A percentile compares a stretch with the other conserved stretches of the same genome.
These are phyloP conservation scores for Neoboletus magnificus DNA, from an alignment of 768 basidiomycete species.

Conservation along the genomic window DNA sequence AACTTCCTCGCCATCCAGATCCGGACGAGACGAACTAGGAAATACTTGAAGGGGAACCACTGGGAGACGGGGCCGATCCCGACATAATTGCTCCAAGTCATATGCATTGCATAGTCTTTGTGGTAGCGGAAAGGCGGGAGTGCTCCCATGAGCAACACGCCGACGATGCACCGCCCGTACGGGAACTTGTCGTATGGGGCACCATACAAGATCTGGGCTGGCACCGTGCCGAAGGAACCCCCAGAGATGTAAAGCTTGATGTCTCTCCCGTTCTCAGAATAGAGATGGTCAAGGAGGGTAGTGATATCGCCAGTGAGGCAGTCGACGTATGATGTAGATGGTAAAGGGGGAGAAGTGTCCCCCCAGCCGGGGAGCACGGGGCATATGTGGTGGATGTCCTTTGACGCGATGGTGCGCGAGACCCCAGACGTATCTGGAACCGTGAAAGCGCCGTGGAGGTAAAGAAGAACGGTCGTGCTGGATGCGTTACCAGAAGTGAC, in stretches of 20 bases:
- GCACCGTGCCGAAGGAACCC: conserved; percentile 51
- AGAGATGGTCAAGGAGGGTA: conserved; percentile 47
- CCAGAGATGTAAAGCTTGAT: conserved; percentile 51
- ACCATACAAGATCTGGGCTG: conserved; percentile 56
- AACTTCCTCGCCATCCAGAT: conserved; percentile 35
- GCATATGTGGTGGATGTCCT: conserved; percentile 43
- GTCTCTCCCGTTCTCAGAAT: conserved; percentile 36
- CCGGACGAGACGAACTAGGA: conserved; percentile 34
- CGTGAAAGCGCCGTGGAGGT: conserved; percentile 54
- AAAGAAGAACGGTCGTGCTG: conserved; percentile 48
- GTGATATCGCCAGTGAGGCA: conserved; percentile 44
- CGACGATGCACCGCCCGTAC: conserved; percentile 42
- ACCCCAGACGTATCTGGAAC: conserved; percentile 42
- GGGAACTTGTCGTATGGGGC: conserved; percentile 51
- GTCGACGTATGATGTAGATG: conserved; percentile 36
- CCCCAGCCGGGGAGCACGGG: conserved; percentile 63
- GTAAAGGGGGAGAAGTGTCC: conserved; percentile 41
- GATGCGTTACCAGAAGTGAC: conserved; percentile 48
- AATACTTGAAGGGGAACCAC: conserved; percentile 38
- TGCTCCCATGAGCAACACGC: conserved; percentile 46
- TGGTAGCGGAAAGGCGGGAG: conserved; percentile 47
- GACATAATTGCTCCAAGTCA: conserved; percentile 49
- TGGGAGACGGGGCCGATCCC: conserved; percentile 43
- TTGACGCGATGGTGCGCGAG: conserved; percentile 36
- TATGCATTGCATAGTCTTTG: conserved; percentile 40